Evolutionary conservation across 495 filamentous ascomycete species (phyloP).

Genomic region (Bacidia gigantensis): DNA sequence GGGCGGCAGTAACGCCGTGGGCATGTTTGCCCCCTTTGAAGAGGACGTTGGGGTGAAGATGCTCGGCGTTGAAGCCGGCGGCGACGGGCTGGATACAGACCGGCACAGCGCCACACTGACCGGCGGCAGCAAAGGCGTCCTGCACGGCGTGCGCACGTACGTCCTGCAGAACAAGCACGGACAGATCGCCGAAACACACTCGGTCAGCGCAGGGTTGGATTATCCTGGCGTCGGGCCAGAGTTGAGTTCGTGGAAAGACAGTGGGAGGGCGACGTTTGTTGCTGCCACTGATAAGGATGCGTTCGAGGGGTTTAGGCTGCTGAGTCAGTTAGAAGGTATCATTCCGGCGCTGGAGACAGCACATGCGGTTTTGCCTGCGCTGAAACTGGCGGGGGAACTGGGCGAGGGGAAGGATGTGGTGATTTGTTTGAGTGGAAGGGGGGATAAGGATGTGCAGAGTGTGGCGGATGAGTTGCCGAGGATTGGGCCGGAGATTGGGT

Average conservation of each 20-base stretch:
- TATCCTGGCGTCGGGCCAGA: constrained; percentile 96
- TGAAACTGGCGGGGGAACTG: constrained; percentile 84
- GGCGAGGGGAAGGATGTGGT: constrained; percentile 77
- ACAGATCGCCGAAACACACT: constrained; percentile 90
- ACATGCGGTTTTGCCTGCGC: constrained; percentile 79
- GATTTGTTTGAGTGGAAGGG: constrained; percentile 83
- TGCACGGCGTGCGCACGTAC: constrained; percentile 93
- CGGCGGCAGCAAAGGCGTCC: constrained; percentile 77
- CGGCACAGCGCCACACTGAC: constrained; percentile 84
- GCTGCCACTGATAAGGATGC: constrained; percentile 87
- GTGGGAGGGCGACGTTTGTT: constrained; percentile 68
- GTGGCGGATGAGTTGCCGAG: constrained; percentile 88
- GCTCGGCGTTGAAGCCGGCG: constrained; percentile 90
- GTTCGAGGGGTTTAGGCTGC: constrained; percentile 72
- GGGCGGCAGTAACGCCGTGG: constrained; percentile 78
- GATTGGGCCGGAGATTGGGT: constrained; percentile 82
- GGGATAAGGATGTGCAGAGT: constrained; percentile 97
- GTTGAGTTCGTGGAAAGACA: constrained; percentile 84
- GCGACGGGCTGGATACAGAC: constrained; percentile 77
- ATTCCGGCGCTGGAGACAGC: constrained; percentile 91
- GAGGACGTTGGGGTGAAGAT: constrained; percentile 75
- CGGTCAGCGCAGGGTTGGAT: constrained; percentile 75
- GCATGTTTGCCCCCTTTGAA: constrained; percentile 95
- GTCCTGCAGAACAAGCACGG: constrained; percentile 83
- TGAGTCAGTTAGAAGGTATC: constrained; percentile 82